A percentile compares a stretch with the other conserved stretches of the same genome.
These are phyloP conservation scores for Pseudocercospora fijiensis DNA, from an alignment of 2,329 filamentous ascomycete species.

Conservation along the genomic window DNA sequence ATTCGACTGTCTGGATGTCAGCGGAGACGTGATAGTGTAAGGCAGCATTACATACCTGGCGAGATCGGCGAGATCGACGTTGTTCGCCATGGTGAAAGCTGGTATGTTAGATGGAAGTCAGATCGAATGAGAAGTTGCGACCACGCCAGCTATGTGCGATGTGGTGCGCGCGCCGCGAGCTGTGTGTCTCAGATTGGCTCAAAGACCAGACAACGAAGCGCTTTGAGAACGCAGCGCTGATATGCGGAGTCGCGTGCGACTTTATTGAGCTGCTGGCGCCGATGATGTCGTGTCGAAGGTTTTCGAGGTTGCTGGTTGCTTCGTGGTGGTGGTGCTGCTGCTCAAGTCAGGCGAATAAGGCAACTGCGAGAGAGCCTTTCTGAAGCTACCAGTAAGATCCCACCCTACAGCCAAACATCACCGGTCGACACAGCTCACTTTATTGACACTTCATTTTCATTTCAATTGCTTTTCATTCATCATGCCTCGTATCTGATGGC, in stretches of 20 bases:
- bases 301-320: background rate
- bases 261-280: background rate
- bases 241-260: background rate
- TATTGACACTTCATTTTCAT: background rate
- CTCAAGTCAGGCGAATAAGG: background rate
- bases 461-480: slow-evolving; percentile 19
- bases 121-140: background rate
- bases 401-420: background rate
- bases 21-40: too few species aligned
- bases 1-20: background rate
- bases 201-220: background rate
- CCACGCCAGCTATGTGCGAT: background rate
- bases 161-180: background rate
- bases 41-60: background rate
- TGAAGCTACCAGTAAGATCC: background rate
- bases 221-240: background rate
- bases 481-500: slow-evolving; percentile 20
- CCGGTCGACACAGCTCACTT: background rate
- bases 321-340: background rate
- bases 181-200: background rate
- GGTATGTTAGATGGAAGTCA: background rate
- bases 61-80: background rate
- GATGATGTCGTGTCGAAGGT: background rate
- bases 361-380: background rate
- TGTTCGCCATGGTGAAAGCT: background rate